Evolutionary conservation across 176 grass and related monocot genomes (phyloP), one percentile per base, ranked within the genome.

Genomic region (Pontederia crassipes): DNA sequence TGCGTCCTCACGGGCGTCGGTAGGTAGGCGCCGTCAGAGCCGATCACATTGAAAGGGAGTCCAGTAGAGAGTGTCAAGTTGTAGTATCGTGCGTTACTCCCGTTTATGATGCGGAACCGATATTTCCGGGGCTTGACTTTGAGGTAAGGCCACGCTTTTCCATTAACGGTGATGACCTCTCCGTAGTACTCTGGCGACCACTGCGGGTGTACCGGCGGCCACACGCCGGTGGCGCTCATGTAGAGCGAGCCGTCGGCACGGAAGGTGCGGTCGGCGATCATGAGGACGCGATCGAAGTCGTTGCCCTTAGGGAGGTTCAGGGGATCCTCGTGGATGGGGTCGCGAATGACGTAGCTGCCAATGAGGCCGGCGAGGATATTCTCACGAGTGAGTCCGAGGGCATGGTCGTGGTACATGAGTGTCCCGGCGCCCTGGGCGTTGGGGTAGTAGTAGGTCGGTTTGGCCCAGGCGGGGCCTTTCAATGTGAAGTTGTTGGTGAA

Each of bases 141-240:
- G 13, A 94, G 84, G 74, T 35, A 85, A 1, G 84, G 89, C 84
- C 89, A 94, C 0, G 84, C 89, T 75, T 85, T 88, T 54, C 84
- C 89, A 59, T 88, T 88, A 35, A 67, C 84, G 12, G 71, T 26
- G 35, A 95, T 28, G 46, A 66, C 83, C 12, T 48, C 0, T 50
- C 88, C 89, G 67, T 88, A 95, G 75, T 85, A 95, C 79, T 95
- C 89, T 6, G 89, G 89, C 77, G 82, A 81, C 89, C 89, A 95
- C 71, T 92, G 77, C 54, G 89, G 89, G 62, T 94, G 89, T 40
- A 88, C 74, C 2, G 10, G 8, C 2, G 78, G 89, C 61, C 85
- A 82, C 62, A 88, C 77, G 1, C 89, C 89, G 0, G 84, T 88
- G 65, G 18, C 15, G 75, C 85, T 95, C 78, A 95, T 77, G 75